Conservation (phyloP, 352 stramenopile genomes). For the Phytopythium mirpurense region DNA sequence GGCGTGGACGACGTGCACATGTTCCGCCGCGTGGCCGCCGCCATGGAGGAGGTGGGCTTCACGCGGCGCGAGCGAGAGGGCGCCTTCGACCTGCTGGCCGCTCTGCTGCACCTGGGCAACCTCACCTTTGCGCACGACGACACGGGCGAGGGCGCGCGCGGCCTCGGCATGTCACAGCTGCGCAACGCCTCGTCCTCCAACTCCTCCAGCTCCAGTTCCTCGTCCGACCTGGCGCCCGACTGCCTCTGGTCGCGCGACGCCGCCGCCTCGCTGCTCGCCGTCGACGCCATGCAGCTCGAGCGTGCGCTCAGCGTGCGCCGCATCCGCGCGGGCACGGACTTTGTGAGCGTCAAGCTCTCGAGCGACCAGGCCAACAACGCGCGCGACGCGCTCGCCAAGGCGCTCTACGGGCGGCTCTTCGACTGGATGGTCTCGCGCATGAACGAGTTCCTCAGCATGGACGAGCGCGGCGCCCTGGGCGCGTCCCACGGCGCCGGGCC, state of each 20-base stretch:
- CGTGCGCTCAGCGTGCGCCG: slow-evolving; percentile 68
- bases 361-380: slow-evolving; percentile 79
- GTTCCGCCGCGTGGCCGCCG: slow-evolving; percentile 73
- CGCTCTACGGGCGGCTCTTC: slow-evolving; percentile 87
- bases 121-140: slow-evolving; percentile 83
- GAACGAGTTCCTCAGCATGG: slow-evolving; percentile 81
- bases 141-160: slow-evolving; percentile 40
- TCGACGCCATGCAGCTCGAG: slow-evolving; percentile 70
- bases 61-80: slow-evolving; percentile 60
- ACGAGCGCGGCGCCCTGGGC: slow-evolving; percentile 45
- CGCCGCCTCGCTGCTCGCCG: slow-evolving; percentile 59
- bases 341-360: slow-evolving; percentile 82
- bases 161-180: slow-evolving; percentile 27
- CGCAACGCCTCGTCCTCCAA: slow-evolving; percentile 14
- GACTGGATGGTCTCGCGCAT: slow-evolving; percentile 88
- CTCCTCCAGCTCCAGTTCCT: no score
- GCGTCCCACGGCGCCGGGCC: no score
- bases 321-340: slow-evolving; percentile 78
- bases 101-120: slow-evolving; percentile 89
- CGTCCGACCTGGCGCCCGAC: slow-evolving; percentile 48
- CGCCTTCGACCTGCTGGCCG: slow-evolving; percentile 80
- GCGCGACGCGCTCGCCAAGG: slow-evolving; percentile 76
- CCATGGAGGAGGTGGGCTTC: slow-evolving; percentile 84
- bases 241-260: slow-evolving; percentile 72
- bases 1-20: slow-evolving; percentile 70